Base-by-base conservation (phyloP, 2,329 filamentous ascomycete species). In the Exophiala sideris region DNA sequence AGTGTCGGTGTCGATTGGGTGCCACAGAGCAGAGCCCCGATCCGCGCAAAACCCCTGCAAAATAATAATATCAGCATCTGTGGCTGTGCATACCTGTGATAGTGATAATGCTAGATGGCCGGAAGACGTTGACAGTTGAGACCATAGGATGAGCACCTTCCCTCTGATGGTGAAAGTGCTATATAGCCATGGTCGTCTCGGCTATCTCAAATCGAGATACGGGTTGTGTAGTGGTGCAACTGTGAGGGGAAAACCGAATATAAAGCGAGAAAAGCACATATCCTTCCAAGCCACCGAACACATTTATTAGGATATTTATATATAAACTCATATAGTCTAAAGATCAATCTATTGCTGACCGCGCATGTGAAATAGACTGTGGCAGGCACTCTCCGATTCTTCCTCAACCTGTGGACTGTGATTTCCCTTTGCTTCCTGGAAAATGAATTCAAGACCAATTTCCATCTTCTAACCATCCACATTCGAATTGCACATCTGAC, bases 1-100 rank as follows among this genome's bases (percentile, higher is more conserved):
- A 34, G 12, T 12, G 35, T n/a, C 9, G 10, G 20, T 46, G 5
- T 16, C 40, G 36, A 59, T 56, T 56, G 56, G 56, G 42, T 45
- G 56, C 56, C 49, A 56, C 56, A 59, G 5, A 6, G 14, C 40
- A 20, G 3, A 32, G 32, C 11, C 16, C 20, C 34, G 45, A 29
- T 48, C 45, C 11, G 45, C 16, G 24, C 14, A 33, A 9, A 12
- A 24, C 14, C 24, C 21, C 16, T 14, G 34, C 18, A 34, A 39
- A 24, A 29, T 48, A n/a, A n/a, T n/a, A n/a, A 33, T 24, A 29
- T 8, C 7, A 29, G 5, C 24, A 24, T 21, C 41, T 9, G 3
- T 20, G 45, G 34, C 12, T 9, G 33, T 29, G 12, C 45, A 12
- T 46, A n/a, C 36, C 33, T 57, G 55, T 54, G 50, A 51, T 50